Evolutionary conservation across 2,329 filamentous ascomycete species (phyloP).

Genomic region (Westerdykella sp.): DNA sequence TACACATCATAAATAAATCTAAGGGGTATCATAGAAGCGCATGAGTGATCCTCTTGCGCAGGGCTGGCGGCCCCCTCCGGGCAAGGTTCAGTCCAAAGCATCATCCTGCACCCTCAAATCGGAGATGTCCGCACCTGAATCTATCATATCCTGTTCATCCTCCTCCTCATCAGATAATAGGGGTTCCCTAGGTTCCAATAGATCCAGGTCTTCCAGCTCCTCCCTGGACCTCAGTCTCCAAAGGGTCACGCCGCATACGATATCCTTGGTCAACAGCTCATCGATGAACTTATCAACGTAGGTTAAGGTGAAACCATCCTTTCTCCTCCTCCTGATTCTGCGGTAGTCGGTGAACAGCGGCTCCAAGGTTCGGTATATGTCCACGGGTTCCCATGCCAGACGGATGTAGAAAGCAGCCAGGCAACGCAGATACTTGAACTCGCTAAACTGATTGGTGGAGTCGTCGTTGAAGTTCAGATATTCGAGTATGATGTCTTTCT

Average conservation of each 20-base stretch:
- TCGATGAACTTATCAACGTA: conserved; percentile 91
- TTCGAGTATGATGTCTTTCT: conserved; percentile 68
- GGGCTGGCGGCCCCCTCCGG: no score
- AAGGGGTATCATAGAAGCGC: no score
- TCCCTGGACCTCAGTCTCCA: conserved; percentile 84
- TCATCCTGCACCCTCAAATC: no score
- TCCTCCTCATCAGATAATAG: conserved; percentile 67
- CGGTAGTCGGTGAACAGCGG: conserved; percentile 74
- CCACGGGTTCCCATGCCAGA: conserved; percentile 72
- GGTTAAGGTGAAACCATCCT: conserved; percentile 68
- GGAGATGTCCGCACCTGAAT: not conserved
- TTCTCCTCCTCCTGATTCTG: conserved; percentile 72
- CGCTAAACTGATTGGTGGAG: conserved; percentile 25
- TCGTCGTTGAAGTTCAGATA: conserved; percentile 59
- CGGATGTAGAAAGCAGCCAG: conserved; percentile 91
- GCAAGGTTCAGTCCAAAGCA: no score
- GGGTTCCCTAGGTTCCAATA: conserved; percentile 79
- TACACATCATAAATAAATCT: no score
- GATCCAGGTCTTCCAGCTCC: conserved; percentile 79
- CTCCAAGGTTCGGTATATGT: conserved; percentile 75
- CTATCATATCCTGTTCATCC: conserved; percentile 43
- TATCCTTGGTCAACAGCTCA: conserved; percentile 78
- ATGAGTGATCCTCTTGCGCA: no score
- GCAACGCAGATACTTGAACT: conserved; percentile 74
- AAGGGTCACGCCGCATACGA: conserved; percentile 84